Evolutionary conservation across 169 alveolate species (phyloP).

Genomic region (Babesia bovis): DNA sequence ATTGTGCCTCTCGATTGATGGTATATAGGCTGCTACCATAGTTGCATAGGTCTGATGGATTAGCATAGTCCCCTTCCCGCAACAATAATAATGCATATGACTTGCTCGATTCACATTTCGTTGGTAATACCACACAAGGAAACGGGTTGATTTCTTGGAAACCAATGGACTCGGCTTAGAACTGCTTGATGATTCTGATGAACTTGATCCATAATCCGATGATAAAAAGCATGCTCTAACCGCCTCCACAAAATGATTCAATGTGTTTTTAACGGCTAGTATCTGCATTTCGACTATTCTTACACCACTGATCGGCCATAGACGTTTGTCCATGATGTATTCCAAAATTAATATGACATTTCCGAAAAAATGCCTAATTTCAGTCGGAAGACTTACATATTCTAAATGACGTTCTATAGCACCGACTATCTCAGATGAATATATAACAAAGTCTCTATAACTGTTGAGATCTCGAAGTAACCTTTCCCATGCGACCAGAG

Average conservation of each 20-base stretch:
- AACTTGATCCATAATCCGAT: too few species aligned
- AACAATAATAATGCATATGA: neutral
- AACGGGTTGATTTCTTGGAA: neutral
- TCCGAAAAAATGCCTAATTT: neutral
- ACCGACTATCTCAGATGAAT: neutral
- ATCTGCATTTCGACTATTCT: neutral
- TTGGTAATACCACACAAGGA: neutral
- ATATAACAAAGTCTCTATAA: neutral
- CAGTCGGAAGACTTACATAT: neutral
- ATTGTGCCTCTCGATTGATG: neutral
- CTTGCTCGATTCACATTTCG: neutral
- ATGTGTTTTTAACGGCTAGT: too few species aligned
- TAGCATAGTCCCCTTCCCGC: neutral
- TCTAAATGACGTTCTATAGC: neutral
- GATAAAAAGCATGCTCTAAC: neutral
- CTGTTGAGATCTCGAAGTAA: neutral
- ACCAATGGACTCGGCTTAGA: too few species aligned
- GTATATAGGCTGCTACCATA: too few species aligned
- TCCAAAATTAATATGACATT: neutral
- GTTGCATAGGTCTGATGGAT: too few species aligned
- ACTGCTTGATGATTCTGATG: too few species aligned
- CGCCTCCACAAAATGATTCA: neutral
- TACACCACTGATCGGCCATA: neutral
- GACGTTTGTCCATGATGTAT: neutral
- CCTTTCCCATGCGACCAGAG: neutral